Percentiles rank a stretch among this genome's conserved stretches.
These are phyloP conservation scores for Cyberlindnera saturnus DNA, from an alignment of 805 yeast species.

Conservation along the genomic window DNA sequence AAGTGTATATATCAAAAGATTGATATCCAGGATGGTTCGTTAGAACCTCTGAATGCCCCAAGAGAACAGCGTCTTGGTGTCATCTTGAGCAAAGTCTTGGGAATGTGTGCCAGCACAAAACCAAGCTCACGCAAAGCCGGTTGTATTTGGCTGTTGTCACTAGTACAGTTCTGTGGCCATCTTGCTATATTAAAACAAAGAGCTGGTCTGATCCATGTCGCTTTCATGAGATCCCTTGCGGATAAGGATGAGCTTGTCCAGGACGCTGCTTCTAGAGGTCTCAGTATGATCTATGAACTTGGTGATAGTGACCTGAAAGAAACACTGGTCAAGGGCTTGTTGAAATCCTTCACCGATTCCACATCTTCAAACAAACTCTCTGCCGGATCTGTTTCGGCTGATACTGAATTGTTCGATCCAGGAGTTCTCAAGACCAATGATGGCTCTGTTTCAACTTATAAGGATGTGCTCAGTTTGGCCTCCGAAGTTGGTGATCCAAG, in stretches of 20 bases:
- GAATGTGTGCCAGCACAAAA: constrained; percentile 54
- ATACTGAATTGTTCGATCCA: constrained; percentile 80
- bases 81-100: constrained; percentile 45
- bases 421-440: constrained; percentile 76
- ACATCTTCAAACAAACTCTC: constrained; percentile 36
- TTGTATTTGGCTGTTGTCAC: constrained; percentile 80
- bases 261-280: constrained; percentile 87
- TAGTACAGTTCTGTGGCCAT: constrained; percentile 68
- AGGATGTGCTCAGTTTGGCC: constrained; percentile 81
- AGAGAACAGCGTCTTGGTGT: constrained; percentile 11
- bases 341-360: constrained; percentile 74
- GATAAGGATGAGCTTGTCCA: constrained; percentile 85
- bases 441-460: constrained; percentile 85
- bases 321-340: constrained; percentile 61
- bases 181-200: constrained; percentile 31
- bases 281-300: constrained; percentile 72
- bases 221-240: constrained; percentile 73
- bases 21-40: constrained; percentile 42
- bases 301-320: constrained; percentile 68
- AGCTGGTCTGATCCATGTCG: constrained; percentile 58
- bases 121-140: constrained; percentile 71
- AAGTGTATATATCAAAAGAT: constrained; percentile 41
- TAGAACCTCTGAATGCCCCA: not conserved
- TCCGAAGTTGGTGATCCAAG: constrained; percentile 95
- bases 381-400: constrained; percentile 68